Conservation (phyloP, 1,284 basidiomycete species). For the Trametes sp. region DNA sequence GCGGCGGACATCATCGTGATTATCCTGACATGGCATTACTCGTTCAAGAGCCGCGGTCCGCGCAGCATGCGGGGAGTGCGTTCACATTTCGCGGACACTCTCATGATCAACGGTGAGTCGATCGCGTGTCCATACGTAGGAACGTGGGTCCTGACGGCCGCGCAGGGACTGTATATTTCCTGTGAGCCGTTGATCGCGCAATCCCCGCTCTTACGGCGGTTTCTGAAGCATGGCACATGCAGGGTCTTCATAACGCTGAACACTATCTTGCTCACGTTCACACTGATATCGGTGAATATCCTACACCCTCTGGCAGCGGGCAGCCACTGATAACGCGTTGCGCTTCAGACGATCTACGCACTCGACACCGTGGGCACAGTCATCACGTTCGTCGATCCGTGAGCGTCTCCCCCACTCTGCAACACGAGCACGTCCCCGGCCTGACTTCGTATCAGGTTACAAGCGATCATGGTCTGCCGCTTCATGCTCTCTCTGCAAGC, state of each 20-base stretch:
- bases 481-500: slow-evolving; percentile 9
- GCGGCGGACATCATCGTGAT: slow-evolving; percentile 4
- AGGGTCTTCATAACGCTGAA: background rate
- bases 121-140: background rate
- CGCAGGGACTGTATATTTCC: background rate
- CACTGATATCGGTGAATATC: background rate
- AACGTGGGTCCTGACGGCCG: background rate
- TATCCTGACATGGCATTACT: background rate
- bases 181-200: background rate
- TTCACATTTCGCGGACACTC: background rate
- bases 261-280: background rate
- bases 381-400: slow-evolving; percentile 9
- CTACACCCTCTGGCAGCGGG: background rate
- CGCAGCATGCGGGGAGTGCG: background rate
- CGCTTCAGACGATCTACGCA: background rate
- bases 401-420: background rate
- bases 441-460: background rate
- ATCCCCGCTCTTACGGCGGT: background rate
- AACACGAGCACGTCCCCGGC: background rate
- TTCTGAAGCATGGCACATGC: too few species aligned
- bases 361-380: background rate
- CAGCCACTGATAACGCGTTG: background rate
- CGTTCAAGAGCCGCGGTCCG: background rate
- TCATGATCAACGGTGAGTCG: background rate
- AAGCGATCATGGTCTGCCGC: slow-evolving; percentile 11